phyloP scores from a whole-genome alignment of 208 protist genomes.

The Crithidia brevicula region DNA sequence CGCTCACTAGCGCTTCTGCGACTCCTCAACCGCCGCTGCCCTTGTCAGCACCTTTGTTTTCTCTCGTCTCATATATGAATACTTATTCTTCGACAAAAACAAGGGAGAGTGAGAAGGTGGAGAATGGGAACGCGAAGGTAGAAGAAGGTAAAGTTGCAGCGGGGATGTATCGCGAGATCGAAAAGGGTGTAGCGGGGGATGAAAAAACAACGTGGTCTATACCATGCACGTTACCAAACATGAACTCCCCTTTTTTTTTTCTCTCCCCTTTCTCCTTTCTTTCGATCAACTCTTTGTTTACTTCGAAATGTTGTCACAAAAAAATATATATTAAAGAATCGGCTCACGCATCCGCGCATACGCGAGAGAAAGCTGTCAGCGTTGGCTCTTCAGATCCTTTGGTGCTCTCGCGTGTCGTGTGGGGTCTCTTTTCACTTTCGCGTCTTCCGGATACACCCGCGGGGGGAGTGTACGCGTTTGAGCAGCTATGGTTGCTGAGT shows the following conservation, averaged over 20 bases:
- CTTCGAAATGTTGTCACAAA: too few relatives aligned
- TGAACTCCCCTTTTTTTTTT: neutral
- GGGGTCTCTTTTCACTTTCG: neutral
- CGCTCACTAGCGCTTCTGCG: neutral
- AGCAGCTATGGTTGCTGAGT: too few relatives aligned
- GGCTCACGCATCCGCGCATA: too few relatives aligned
- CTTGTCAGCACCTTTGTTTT: neutral
- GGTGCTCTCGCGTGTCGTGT: neutral
- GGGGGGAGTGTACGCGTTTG: too few relatives aligned
- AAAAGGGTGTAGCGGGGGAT: too few relatives aligned
- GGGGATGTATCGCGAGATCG: too few relatives aligned
- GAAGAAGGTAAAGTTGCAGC: neutral
- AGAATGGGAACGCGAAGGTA: too few relatives aligned
- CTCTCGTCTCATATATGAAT: too few relatives aligned
- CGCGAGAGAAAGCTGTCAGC: neutral
- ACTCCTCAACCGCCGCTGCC: neutral
- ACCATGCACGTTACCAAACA: neutral
- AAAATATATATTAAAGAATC: too few relatives aligned
- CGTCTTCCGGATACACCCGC: too few relatives aligned
- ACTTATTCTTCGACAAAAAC: too few relatives aligned
- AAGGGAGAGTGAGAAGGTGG: too few relatives aligned
- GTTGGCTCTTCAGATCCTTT: neutral
- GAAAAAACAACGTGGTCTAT: slow-evolving; percentile 7
- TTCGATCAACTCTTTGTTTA: neutral
- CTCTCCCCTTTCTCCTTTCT: slow-evolving; percentile 1